These are phyloP conservation scores for Hypoxylon subgilvum DNA, from an alignment of 495 filamentous ascomycete genomes.

Conservation along the genomic window DNA sequence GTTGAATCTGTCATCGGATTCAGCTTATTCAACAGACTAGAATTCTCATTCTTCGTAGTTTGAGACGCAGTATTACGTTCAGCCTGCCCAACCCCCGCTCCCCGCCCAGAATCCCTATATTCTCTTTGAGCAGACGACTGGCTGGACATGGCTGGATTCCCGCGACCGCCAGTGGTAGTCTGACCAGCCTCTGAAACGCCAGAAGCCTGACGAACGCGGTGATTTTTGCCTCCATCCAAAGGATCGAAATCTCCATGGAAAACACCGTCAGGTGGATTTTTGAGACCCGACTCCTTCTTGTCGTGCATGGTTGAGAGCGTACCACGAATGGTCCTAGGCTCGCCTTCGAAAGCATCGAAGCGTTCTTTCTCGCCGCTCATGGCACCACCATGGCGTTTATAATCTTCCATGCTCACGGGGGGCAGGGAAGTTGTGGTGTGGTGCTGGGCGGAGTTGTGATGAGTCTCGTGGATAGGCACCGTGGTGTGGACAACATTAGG, in stretches of 20 bases:
- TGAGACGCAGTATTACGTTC: background rate
- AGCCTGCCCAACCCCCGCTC: background rate
- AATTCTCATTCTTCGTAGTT: constrained; percentile 33
- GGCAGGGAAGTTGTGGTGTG: constrained; percentile 64
- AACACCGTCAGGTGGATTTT: constrained; percentile 14
- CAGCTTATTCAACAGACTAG: constrained; percentile 52
- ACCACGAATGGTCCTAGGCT: constrained; percentile 56
- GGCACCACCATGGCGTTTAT: constrained; percentile 61
- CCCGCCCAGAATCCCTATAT: constrained; percentile 1
- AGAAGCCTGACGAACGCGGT: constrained; percentile 12
- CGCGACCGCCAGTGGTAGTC: constrained; percentile 10
- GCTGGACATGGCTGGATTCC: constrained; percentile 2
- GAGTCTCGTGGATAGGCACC: constrained; percentile 69
- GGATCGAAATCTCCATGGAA: constrained; percentile 30
- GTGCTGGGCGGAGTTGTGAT: constrained; percentile 65
- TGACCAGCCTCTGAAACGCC: no score
- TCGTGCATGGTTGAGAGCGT: constrained; percentile 30
- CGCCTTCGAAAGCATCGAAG: constrained; percentile 62
- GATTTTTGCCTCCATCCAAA: constrained; percentile 12
- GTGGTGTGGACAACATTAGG: constrained; percentile 70
- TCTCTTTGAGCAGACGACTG: constrained; percentile 18
- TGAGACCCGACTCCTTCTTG: constrained; percentile 21
- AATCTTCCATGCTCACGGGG: constrained; percentile 66
- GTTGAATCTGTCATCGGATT: constrained; percentile 56
- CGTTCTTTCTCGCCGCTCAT: constrained; percentile 61